Evolutionary conservation across 2,329 filamentous ascomycete species (phyloP).

Genomic region (Fusarium kyushuense): DNA sequence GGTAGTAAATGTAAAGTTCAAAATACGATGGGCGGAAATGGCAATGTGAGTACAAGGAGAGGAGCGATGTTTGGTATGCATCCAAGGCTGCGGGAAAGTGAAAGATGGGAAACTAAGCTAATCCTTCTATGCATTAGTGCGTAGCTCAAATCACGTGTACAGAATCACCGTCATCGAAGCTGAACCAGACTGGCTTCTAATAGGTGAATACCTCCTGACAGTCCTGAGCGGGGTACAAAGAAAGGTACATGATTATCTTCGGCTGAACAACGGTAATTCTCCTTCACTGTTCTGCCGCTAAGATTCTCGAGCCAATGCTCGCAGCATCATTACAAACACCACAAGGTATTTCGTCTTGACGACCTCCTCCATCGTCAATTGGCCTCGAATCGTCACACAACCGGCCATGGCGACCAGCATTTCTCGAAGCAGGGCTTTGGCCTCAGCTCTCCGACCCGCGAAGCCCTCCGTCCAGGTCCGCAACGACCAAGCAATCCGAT

Average conservation of each 20-base stretch:
- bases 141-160: conserved; percentile 40
- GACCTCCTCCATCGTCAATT: conserved; percentile 57
- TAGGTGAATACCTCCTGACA: conserved; percentile 37
- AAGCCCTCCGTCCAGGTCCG: conserved; percentile 59
- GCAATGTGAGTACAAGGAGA: conserved; percentile 43
- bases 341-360: conserved; percentile 45
- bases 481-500: conserved; percentile 58
- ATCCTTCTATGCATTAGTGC: conserved; percentile 36
- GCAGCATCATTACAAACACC: conserved; percentile 51
- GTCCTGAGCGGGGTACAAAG: rapidly evolving
- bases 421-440: conserved; percentile 67
- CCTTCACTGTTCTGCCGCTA: conserved; percentile 35
- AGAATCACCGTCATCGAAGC: conserved; percentile 12
- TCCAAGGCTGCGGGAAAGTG: conserved; percentile 48
- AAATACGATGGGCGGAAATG: conserved; percentile 38
- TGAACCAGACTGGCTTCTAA: background rate
- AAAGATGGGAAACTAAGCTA: conserved; percentile 48
- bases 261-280: conserved; percentile 50
- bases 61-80: conserved; percentile 47
- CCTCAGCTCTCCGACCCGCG: conserved; percentile 67
- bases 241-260: conserved; percentile 43
- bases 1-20: conserved; percentile 36
- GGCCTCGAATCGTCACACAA: conserved; percentile 53
- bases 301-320: conserved; percentile 46
- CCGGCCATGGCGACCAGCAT: conserved; percentile 71